Conservation (phyloP, 139 green algal genomes). For the Chlorella sp. region DNA sequence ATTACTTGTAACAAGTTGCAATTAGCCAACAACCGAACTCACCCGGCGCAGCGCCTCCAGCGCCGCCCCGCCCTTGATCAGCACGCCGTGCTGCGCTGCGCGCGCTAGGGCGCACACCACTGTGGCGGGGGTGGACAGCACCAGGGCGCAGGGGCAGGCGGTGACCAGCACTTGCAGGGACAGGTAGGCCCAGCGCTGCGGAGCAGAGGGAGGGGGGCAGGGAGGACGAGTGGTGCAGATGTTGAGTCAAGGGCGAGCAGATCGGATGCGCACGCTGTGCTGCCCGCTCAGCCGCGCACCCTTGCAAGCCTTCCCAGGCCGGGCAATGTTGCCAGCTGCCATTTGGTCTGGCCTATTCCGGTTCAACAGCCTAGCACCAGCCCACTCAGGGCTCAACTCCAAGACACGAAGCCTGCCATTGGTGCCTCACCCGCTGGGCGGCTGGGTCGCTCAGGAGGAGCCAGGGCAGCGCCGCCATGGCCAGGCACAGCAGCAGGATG, state of each 20-base stretch:
- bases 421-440: conserved; percentile 16
- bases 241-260: neutral
- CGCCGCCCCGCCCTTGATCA: conserved; percentile 78
- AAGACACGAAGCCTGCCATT: neutral
- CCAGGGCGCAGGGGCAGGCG: conserved; percentile 86
- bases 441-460: neutral
- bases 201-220: neutral
- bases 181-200: conserved; percentile 68
- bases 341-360: too few relatives aligned
- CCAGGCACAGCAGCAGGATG: conserved; percentile 63
- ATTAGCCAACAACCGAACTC: neutral
- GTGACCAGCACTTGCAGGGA: conserved; percentile 82
- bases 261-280: too few relatives aligned
- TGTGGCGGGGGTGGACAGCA: conserved; percentile 83
- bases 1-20: too few relatives aligned
- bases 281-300: too few relatives aligned
- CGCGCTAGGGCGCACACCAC: conserved; percentile 58
- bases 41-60: conserved; percentile 75
- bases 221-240: neutral
- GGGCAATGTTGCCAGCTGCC: too few relatives aligned
- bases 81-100: conserved; percentile 64
- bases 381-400: too few relatives aligned
- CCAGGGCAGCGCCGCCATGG: conserved; percentile 62
- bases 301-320: too few relatives aligned
- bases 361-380: too few relatives aligned